A percentile compares a stretch with the other conserved stretches of the same genome.
Evolutionary conservation across 768 basidiomycete genomes (phyloP).

Genomic region (Leccinum arenicola): DNA sequence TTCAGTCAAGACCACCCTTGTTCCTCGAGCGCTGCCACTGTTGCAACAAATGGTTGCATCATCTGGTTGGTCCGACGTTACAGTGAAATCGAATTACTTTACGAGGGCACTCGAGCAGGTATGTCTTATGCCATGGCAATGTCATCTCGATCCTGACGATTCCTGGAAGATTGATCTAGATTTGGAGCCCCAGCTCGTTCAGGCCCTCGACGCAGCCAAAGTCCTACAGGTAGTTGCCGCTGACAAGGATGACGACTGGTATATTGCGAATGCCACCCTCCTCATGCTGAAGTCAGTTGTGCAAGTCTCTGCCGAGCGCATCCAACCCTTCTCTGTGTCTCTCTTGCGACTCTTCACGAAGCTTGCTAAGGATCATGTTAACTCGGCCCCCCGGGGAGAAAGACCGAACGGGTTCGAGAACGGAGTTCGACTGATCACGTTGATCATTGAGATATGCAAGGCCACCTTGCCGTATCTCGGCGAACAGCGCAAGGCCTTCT

Average conservation of each 20-base stretch:
- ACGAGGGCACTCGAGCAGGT: conserved; percentile 81
- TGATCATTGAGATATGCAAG: conserved; percentile 87
- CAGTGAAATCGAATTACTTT: conserved; percentile 89
- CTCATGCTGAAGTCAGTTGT: conserved; percentile 87
- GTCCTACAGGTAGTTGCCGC: conserved; percentile 84
- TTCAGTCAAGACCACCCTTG: conserved; percentile 39
- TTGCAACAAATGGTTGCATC: conserved; percentile 80
- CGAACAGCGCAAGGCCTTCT: conserved; percentile 80
- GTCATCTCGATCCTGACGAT: not conserved
- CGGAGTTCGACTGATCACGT: conserved; percentile 62
- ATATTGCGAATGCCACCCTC: conserved; percentile 66
- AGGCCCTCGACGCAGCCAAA: conserved; percentile 79
- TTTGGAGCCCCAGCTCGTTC: conserved; percentile 57
- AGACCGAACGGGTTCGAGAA: no score
- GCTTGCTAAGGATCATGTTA: conserved; percentile 84
- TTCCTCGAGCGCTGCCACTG: conserved; percentile 61
- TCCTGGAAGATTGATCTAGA: conserved; percentile 64
- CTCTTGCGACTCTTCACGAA: conserved; percentile 85
- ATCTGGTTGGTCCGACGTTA: conserved; percentile 87
- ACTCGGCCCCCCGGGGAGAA: conserved; percentile 40
- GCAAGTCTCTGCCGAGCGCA: conserved; percentile 73
- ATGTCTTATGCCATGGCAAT: not conserved
- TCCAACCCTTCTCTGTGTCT: conserved; percentile 72
- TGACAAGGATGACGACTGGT: conserved; percentile 85
- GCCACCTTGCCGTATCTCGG: conserved; percentile 75